Evolutionary conservation across 192 early-diverging fungal genomes (phyloP).

Genomic region (Coemansia sp.): DNA sequence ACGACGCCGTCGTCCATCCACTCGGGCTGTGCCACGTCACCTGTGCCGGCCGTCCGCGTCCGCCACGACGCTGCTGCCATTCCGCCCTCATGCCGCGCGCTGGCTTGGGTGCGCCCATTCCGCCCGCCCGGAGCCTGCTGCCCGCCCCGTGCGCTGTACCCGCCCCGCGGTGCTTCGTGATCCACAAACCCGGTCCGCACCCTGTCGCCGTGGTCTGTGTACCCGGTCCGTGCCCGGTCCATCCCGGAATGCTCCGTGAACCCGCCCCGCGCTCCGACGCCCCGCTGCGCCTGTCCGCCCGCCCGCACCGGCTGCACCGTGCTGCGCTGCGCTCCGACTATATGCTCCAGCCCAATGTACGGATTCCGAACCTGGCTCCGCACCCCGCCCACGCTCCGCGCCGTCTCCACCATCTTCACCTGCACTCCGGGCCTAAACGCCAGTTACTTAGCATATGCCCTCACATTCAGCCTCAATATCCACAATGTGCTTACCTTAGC

Average conservation of each 20-base stretch:
- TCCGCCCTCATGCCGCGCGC: conserved; percentile 14
- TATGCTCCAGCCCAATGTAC: conserved; percentile 34
- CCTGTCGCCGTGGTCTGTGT: background rate
- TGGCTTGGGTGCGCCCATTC: conserved; percentile 1
- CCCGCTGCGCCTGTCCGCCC: background rate
- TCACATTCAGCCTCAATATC: background rate
- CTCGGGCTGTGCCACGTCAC: conserved; percentile 37
- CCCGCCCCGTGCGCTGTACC: background rate
- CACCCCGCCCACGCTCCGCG: conserved; percentile 4
- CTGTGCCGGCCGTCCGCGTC: conserved; percentile 7
- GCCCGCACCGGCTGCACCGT: too few relatives aligned
- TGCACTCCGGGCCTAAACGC: conserved; percentile 38
- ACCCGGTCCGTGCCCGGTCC: background rate
- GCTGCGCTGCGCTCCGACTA: conserved; percentile 32
- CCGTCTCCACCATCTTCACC: conserved; percentile 26
- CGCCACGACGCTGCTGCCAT: conserved; percentile 28
- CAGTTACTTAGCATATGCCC: background rate
- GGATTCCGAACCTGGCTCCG: conserved; percentile 5
- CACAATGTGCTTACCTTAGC: conserved; percentile 32
- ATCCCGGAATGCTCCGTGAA: too few relatives aligned
- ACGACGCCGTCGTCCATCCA: conserved; percentile 49
- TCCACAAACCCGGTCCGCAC: background rate
- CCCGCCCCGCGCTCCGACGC: conserved; percentile 10
- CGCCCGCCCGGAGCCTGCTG: background rate
- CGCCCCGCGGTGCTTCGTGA: background rate